Evolutionary conservation across 1,284 basidiomycete genomes (phyloP).

Genomic region (Tylopilus orsonianus): DNA sequence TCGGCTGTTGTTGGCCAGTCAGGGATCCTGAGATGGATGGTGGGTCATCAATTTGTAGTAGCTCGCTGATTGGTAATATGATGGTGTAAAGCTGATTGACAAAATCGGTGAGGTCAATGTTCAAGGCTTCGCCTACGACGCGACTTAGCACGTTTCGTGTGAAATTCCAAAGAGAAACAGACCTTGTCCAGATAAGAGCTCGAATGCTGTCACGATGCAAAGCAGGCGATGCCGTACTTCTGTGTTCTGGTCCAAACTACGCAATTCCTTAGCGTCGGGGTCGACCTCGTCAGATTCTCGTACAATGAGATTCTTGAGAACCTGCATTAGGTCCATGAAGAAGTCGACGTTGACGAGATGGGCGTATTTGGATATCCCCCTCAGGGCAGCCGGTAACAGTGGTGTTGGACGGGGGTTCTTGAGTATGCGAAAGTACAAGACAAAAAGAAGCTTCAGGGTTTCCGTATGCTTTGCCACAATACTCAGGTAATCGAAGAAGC

Average conservation of each 20-base stretch:
- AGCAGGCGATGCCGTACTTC: slow-evolving; percentile 69
- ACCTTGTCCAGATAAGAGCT: slow-evolving; percentile 95
- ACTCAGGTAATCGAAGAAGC: slow-evolving; percentile 21
- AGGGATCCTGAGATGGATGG: slow-evolving; percentile 25
- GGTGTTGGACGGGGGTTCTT: slow-evolving; percentile 85
- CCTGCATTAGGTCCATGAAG: slow-evolving; percentile 92
- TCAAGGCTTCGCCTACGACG: slow-evolving; percentile 83
- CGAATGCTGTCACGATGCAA: slow-evolving; percentile 94
- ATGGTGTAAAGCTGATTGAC: slow-evolving; percentile 74
- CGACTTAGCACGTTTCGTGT: slow-evolving; percentile 9
- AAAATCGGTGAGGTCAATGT: slow-evolving; percentile 93
- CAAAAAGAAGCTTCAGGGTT: slow-evolving; percentile 96
- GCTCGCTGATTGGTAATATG: slow-evolving; percentile 59
- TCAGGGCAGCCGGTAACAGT: slow-evolving; percentile 85
- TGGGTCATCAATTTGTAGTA: slow-evolving; percentile 48
- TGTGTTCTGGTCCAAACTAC: slow-evolving; percentile 21
- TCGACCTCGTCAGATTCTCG: slow-evolving; percentile 47
- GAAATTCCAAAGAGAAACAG: slow-evolving; percentile 23
- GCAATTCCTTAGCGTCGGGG: slow-evolving; percentile 38
- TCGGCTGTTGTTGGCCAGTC: slow-evolving; percentile 35
- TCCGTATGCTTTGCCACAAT: slow-evolving; percentile 71
- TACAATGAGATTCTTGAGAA: slow-evolving; percentile 77
- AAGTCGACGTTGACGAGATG: slow-evolving; percentile 99
- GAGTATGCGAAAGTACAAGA: slow-evolving; percentile 95
- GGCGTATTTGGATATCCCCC: slow-evolving; percentile 91